phyloP scores from a whole-genome alignment of 2,329 filamentous ascomycete genomes.

The Tolypocladium album region DNA sequence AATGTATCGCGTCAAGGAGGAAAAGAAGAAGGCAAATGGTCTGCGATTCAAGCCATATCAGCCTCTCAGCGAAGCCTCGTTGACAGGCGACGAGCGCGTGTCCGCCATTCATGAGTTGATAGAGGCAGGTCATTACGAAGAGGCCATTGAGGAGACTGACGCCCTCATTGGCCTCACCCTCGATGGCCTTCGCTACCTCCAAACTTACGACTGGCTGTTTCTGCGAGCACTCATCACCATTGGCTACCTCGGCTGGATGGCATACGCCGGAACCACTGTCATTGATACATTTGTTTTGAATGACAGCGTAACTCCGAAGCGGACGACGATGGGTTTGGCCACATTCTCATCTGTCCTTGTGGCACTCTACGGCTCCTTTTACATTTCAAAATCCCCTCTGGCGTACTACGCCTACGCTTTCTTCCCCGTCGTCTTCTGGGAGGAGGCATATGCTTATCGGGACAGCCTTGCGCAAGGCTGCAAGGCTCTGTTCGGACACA shows the following conservation, averaged over 20 bases:
- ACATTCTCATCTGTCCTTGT: conserved; percentile 70
- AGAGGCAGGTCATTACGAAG: conserved; percentile 51
- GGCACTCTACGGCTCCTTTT: conserved; percentile 66
- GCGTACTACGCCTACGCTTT: conserved; percentile 88
- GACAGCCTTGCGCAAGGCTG: conserved; percentile 57
- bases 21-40: conserved; percentile 64
- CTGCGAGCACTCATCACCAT: conserved; percentile 76
- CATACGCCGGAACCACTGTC: conserved; percentile 80
- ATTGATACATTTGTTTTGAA: conserved; percentile 80
- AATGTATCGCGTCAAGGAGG: conserved; percentile 93
- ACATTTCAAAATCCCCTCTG: conserved; percentile 65
- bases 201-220: conserved; percentile 98
- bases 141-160: conserved; percentile 70
- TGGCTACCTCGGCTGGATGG: conserved; percentile 93
- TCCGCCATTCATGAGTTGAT: conserved; percentile 60
- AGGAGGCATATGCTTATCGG: conserved; percentile 77
- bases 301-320: conserved; percentile 51
- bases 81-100: conserved; percentile 57
- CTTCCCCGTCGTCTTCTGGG: conserved; percentile 94
- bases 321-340: conserved; percentile 46
- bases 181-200: conserved; percentile 80
- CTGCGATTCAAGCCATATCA: conserved; percentile 69
- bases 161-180: conserved; percentile 67
- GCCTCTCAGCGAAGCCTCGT: conserved; percentile 52
- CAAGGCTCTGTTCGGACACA: conserved; percentile 56